Evolutionary conservation across 257 asterid species (phyloP).

Genomic region (Knoxia roxburghii): DNA sequence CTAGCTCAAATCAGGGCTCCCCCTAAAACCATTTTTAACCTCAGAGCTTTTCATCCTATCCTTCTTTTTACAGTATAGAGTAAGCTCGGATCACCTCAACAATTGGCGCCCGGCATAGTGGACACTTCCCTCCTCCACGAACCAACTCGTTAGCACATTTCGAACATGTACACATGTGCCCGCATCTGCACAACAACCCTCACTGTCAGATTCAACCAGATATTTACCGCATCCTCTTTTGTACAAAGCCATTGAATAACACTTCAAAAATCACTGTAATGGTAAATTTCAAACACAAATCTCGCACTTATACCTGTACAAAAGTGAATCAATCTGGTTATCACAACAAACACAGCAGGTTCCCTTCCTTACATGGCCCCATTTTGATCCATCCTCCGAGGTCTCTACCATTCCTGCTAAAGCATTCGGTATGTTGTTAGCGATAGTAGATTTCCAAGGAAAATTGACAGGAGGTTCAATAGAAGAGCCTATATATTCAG

Average conservation of each 20-base stretch:
- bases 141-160: slow-evolving; percentile 85
- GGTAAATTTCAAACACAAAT: neutral
- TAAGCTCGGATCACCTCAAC: slow-evolving; percentile 94
- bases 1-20: slow-evolving; percentile 23
- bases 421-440: slow-evolving; percentile 1
- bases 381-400: slow-evolving; percentile 74
- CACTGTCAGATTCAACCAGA: neutral
- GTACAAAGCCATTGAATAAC: no score
- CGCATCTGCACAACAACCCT: slow-evolving; percentile 54
- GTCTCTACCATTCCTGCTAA: slow-evolving; percentile 57
- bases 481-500: neutral
- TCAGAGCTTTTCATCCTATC: slow-evolving; percentile 19
- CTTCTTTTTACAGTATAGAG: slow-evolving; percentile 61
- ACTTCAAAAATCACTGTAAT: neutral
- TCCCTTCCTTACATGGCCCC: slow-evolving; percentile 84
- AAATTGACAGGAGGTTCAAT: neutral
- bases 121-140: slow-evolving; percentile 84
- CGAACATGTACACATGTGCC: slow-evolving; percentile 98
- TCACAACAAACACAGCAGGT: slow-evolving; percentile 97
- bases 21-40: slow-evolving; percentile 27
- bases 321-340: slow-evolving; percentile 74
- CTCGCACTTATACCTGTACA: slow-evolving; percentile 68
- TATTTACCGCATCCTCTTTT: no score
- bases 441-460: neutral
- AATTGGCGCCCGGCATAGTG: slow-evolving; percentile 88